Percentiles rank a stretch among this genome's conserved stretches.
These are phyloP conservation scores for Adansonia digitata DNA, from an alignment of 345 rosid species.

Conservation along the genomic window DNA sequence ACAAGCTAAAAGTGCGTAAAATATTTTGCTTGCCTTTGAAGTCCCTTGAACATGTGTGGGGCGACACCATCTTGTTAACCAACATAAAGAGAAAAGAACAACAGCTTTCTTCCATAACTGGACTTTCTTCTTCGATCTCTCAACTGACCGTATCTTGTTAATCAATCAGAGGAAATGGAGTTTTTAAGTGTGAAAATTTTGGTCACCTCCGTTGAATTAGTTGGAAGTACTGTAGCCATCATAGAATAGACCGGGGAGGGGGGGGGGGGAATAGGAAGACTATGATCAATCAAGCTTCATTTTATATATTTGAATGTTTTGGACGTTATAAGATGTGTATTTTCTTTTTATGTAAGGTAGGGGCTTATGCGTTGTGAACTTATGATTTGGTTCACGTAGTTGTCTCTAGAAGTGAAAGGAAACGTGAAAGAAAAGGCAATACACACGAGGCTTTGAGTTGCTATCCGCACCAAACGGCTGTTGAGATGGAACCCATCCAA, in stretches of 20 bases:
- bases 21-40: constrained; percentile 39
- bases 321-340: background rate
- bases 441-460: constrained; percentile 11
- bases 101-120: constrained; percentile 82
- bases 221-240: background rate
- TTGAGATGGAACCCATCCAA: constrained; percentile 48
- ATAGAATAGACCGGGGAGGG: background rate
- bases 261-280: constrained; percentile 1
- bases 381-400: constrained; percentile 28
- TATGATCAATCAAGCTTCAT: background rate
- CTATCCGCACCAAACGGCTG: constrained; percentile 44
- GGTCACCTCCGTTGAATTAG: background rate
- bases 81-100: constrained; percentile 66
- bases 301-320: constrained; percentile 3
- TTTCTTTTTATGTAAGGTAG: constrained; percentile 9
- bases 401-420: constrained; percentile 41
- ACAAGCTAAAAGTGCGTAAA: no score
- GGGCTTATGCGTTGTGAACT: constrained; percentile 19
- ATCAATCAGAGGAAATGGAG: background rate
- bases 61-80: constrained; percentile 94
- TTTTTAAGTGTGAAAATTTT: no score
- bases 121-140: constrained; percentile 74
- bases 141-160: constrained; percentile 44
- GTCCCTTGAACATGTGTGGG: constrained; percentile 55
- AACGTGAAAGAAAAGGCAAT: constrained; percentile 16